Base-by-base conservation (phyloP, 2,329 filamentous ascomycete species). In the Chaetoscypha palmicola region DNA sequence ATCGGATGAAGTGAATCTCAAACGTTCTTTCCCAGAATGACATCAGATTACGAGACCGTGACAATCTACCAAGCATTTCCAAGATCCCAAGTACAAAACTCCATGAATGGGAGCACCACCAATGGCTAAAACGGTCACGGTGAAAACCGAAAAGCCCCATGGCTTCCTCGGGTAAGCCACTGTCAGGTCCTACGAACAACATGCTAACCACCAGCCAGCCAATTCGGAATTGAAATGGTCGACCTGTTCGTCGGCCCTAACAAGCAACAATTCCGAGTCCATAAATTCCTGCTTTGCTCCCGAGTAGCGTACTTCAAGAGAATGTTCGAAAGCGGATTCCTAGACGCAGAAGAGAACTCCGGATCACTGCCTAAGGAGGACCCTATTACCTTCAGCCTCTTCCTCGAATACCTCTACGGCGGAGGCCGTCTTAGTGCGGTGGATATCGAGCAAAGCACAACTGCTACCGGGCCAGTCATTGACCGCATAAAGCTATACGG, bases 241-340 rank as follows among this genome's bases (percentile, higher is more conserved):
- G 41, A 31, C 3, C 26, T 50, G 14, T 35, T 24, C 16, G 43
- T 49, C 34, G 48, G 48, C 10, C 17, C 32, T 4, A 16, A 16
- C 5, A 30, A 36, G 30, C 36, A 35, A 16, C 35, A 37, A 11
- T 49, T 53, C 39, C 21, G 31, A 11, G 30, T 55, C n/a, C 47
- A 54, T 33, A 50, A 52, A 23, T 35, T 47, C 4, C 24, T 50
- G 12, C 35, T 54, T 10, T 39, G 37, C 24, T 19, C 34, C 14
- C 50, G 41, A 17, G 36, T 43, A 20, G 26, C 24, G 11, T 51
- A 47, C 34, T 56, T 56, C 38, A 38, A 49, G 2, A 46, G 38
- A 31, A 47, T 52, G 44, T 52, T 55, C 28, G 44, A 45, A n/a
- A 38, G 46, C 30, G 22, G 36, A 7, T 52, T 54, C 28, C 11